A percentile compares a stretch with the other conserved stretches of the same genome.
These are phyloP conservation scores for Delphinella strobiligena DNA, from an alignment of 2,329 filamentous ascomycete genomes.

Conservation along the genomic window DNA sequence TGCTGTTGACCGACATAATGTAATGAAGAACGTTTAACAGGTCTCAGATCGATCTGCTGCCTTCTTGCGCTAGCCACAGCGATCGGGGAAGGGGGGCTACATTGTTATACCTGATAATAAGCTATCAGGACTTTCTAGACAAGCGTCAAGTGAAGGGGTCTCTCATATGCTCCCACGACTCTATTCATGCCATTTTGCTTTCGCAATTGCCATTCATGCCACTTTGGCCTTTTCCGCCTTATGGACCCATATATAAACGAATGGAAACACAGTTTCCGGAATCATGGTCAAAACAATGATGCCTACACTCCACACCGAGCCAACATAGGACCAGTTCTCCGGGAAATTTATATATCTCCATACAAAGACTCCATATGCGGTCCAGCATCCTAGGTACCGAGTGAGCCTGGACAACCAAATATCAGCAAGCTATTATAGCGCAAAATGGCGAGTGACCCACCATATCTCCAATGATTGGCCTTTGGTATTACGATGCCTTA, in stretches of 20 bases:
- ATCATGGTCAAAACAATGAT: conserved; percentile 25
- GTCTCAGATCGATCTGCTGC: too few relatives aligned
- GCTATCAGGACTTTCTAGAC: too few relatives aligned
- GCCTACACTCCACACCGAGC: conserved; percentile 20
- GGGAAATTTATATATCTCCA: conserved; percentile 28
- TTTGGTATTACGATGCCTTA: conserved; percentile 21
- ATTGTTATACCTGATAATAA: too few relatives aligned
- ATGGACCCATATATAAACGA: conserved; percentile 24
- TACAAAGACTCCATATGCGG: conserved; percentile 26
- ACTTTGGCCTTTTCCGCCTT: background rate
- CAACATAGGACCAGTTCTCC: conserved; percentile 28
- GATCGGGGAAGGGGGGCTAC: too few relatives aligned
- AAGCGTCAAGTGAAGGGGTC: too few relatives aligned
- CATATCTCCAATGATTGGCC: conserved; percentile 29
- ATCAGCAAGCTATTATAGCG: conserved; percentile 1
- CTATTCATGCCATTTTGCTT: too few relatives aligned
- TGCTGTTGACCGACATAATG: too few relatives aligned
- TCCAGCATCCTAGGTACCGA: conserved; percentile 26
- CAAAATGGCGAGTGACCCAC: too few relatives aligned
- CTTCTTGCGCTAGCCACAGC: too few relatives aligned
- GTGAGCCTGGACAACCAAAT: conserved; percentile 19
- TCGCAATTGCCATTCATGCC: background rate
- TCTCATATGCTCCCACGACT: too few relatives aligned
- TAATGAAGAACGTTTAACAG: too few relatives aligned
- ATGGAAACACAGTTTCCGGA: conserved; percentile 27